These are phyloP conservation scores for Salisapilia sapeloensis DNA, from an alignment of 352 stramenopile species.

Conservation along the genomic window DNA sequence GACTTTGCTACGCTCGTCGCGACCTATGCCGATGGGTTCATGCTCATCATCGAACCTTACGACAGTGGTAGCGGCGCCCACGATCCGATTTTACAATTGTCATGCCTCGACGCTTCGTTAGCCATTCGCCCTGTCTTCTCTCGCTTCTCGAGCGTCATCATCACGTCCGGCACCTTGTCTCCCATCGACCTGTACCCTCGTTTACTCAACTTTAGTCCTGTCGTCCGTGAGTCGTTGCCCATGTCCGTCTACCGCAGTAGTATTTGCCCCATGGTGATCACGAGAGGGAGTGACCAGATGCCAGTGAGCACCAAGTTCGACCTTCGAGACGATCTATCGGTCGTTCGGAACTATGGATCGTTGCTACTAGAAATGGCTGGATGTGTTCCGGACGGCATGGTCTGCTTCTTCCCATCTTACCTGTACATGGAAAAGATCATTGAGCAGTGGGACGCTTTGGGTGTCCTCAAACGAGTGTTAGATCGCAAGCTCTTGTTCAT, in stretches of 20 bases:
- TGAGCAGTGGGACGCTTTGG: constrained; percentile 88
- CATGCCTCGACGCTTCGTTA: constrained; percentile 94
- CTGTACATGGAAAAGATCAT: constrained; percentile 99
- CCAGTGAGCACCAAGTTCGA: constrained; percentile 93
- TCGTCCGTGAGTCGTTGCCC: constrained; percentile 89
- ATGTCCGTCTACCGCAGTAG: constrained; percentile 98
- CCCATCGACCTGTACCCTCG: constrained; percentile 98
- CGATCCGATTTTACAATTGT: constrained; percentile 83
- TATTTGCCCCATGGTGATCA: constrained; percentile 97
- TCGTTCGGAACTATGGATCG: constrained; percentile 94
- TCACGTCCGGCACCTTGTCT: constrained; percentile 91
- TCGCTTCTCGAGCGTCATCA: constrained; percentile 78
- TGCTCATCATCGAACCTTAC: constrained; percentile 95
- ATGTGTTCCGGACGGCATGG: constrained; percentile 94
- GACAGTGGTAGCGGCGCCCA: constrained; percentile 63
- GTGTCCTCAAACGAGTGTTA: constrained; percentile 87
- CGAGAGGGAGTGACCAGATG: constrained; percentile 91
- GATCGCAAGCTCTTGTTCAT: constrained; percentile 98
- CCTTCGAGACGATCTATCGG: constrained; percentile 66
- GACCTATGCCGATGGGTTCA: constrained; percentile 96
- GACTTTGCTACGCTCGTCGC: constrained; percentile 95
- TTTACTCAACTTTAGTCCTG: constrained; percentile 94
- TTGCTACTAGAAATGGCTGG: constrained; percentile 90
- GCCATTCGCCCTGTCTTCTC: constrained; percentile 98
- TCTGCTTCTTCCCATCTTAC: constrained; percentile 99